A percentile compares a stretch with the other conserved stretches of the same genome.
These are phyloP conservation scores for Groenewaldozyma salmanticensis DNA, from an alignment of 805 yeast genomes.

Conservation along the genomic window DNA sequence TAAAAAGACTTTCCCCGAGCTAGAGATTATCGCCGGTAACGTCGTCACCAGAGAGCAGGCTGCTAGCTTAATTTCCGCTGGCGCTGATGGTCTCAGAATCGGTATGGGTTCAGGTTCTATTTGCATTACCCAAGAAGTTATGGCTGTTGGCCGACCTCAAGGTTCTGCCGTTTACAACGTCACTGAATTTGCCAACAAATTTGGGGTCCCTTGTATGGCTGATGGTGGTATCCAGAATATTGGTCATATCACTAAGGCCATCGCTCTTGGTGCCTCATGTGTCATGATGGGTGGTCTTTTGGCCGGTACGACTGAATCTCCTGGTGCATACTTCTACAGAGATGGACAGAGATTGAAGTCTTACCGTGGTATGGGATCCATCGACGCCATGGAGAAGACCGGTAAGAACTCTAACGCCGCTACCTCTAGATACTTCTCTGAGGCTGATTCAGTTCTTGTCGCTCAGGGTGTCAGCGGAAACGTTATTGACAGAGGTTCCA, in stretches of 20 bases:
- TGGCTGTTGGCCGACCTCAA: slow-evolving; percentile 99
- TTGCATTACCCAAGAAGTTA: slow-evolving; percentile 98
- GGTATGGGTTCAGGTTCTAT: slow-evolving; percentile 99
- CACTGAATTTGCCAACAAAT: slow-evolving; percentile 83
- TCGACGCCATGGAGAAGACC: slow-evolving; percentile 96
- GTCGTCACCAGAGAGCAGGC: slow-evolving; percentile 99
- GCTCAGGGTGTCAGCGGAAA: slow-evolving; percentile 99
- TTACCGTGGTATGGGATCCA: slow-evolving; percentile 99
- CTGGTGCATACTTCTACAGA: slow-evolving; percentile 95
- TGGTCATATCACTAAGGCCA: slow-evolving; percentile 96
- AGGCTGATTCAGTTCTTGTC: slow-evolving; percentile 87
- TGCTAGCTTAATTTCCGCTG: slow-evolving; percentile 85
- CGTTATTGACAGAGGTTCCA: slow-evolving; percentile 93
- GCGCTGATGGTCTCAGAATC: slow-evolving; percentile 96
- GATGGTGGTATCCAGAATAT: slow-evolving; percentile 99
- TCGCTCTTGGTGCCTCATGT: slow-evolving; percentile 92
- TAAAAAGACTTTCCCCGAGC: slow-evolving; percentile 65
- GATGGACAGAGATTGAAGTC: slow-evolving; percentile 96
- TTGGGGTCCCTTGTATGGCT: slow-evolving; percentile 98
- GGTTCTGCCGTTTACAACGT: slow-evolving; percentile 97
- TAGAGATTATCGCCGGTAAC: slow-evolving; percentile 94
- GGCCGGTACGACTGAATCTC: slow-evolving; percentile 97
- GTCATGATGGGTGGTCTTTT: slow-evolving; percentile 99
- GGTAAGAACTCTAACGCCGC: slow-evolving; percentile 89
- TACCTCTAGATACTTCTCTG: slow-evolving; percentile 96